Base-by-base conservation (phyloP, 1,284 basidiomycete genomes). In the Trichosporon faecale region DNA sequence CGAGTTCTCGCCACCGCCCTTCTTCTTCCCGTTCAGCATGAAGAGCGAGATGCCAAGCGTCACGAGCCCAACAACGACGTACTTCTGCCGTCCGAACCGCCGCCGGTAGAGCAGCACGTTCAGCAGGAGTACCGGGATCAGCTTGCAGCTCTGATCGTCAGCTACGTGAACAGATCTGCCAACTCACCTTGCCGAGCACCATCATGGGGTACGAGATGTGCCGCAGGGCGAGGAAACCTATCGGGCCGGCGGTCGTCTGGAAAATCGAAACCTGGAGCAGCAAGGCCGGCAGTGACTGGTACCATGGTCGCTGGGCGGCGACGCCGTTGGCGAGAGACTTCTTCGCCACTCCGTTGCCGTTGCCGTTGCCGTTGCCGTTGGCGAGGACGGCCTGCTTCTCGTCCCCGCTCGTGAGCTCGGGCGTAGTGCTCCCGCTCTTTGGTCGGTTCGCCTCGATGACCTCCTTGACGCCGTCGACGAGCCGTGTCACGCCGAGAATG, bases 181-280 rank as follows among this genome's bases (percentile, higher is more conserved):
- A 64, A 16, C 77, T 69, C 64, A 83, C 82, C 84, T 99, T 99
- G 72, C 94, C 96, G 72, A 99, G 90, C 46, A 98, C 95, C 91
- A 98, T 95, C 18, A 96, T 95, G 31, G 97, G 97, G 86, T 98
- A 99, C 21, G 94, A 95, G 79, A 99, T 96, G 85, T 98, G 94
- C 55, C 92, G 89, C 60, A 99, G 89, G 5, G 94, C 90, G 33
- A 94, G 91, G 84, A 98, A 98, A 66, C 95, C 95, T 78, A 99
- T 95, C 8, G 95, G 95, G 14, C 94, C 93, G 0, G 94, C 95
- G 25, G 90, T 87, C 27, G 95, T 95, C 77, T 98, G 94, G 80
- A 95, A 91, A 14, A 92, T 81, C 6, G 95, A 88, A 82, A 93
- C 92, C 82, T 94, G 94, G 21, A 89, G 82, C 66, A 95, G 86